Conservation (phyloP, 192 early-diverging fungal species). For the Podila epigama region DNA sequence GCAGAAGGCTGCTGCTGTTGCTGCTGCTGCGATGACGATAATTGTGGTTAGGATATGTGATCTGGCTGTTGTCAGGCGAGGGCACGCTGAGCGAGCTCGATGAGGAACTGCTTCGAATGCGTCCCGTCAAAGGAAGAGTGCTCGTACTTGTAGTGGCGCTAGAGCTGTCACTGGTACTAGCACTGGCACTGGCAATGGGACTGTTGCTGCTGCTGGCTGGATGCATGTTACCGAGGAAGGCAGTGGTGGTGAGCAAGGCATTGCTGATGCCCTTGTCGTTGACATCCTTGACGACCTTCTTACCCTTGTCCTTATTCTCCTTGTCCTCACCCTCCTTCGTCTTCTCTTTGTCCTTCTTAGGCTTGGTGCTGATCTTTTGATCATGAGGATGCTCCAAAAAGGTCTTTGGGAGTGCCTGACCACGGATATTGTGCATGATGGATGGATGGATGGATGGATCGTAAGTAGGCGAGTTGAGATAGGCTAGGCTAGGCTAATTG, state of each 20-base stretch:
- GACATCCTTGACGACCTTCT: background rate
- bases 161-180: background rate
- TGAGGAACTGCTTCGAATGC: background rate
- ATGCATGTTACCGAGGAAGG: constrained; percentile 13
- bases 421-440: constrained; percentile 2
- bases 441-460: background rate
- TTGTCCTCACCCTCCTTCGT: background rate
- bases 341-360: background rate
- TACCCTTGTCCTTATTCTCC: background rate
- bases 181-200: background rate
- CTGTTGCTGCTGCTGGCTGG: background rate
- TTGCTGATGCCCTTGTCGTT: constrained; percentile 5
- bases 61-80: background rate
- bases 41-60: too few species aligned
- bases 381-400: background rate
- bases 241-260: constrained; percentile 13
- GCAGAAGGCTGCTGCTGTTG: background rate
- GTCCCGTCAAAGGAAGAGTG: too few species aligned
- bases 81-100: background rate
- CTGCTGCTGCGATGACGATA: background rate
- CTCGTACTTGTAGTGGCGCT: too few species aligned
- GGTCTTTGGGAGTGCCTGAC: constrained; percentile 3
- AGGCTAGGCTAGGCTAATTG: too few species aligned
- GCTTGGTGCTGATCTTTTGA: background rate
- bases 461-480: too few species aligned